Conservation (phyloP, 345 rosid species). For the Brassica incana region DNA sequence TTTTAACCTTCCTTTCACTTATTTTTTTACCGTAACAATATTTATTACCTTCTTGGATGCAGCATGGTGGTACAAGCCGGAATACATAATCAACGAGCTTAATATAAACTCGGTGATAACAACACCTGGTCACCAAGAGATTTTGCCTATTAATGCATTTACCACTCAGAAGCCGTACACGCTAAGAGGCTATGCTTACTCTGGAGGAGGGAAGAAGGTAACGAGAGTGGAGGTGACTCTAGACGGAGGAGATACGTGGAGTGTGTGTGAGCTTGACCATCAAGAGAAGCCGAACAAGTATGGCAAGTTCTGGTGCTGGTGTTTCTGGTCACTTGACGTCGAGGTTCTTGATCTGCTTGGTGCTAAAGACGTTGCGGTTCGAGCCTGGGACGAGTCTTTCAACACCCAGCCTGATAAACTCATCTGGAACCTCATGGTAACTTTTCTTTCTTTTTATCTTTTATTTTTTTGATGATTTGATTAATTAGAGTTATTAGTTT, state of each 20-base stretch:
- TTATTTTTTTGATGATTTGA: background rate
- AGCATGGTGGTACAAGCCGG: conserved; percentile 82
- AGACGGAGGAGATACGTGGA: conserved; percentile 94
- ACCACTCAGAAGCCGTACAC: conserved; percentile 85
- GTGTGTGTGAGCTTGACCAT: conserved; percentile 64
- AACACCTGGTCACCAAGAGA: conserved; percentile 82
- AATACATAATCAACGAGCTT: conserved; percentile 83
- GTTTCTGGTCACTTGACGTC: conserved; percentile 87
- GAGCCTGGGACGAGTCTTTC: conserved; percentile 92
- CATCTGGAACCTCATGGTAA: conserved; percentile 92
- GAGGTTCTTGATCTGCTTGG: conserved; percentile 75
- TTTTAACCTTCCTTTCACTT: no score
- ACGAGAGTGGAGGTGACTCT: conserved; percentile 85
- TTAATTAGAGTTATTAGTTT: background rate
- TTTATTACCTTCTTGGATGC: background rate
- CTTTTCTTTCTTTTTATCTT: background rate
- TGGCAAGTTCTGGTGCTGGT: conserved; percentile 92
- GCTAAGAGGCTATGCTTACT: conserved; percentile 56
- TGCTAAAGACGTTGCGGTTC: conserved; percentile 80
- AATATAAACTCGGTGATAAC: conserved; percentile 90
- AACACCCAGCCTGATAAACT: conserved; percentile 92
- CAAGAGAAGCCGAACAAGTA: conserved; percentile 70
- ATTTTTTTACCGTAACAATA: background rate
- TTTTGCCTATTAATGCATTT: conserved; percentile 79
- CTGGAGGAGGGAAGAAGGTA: conserved; percentile 83